Percentiles rank a stretch among this genome's conserved stretches.
These are phyloP conservation scores for Hamigera avellanea DNA, from an alignment of 495 filamentous ascomycete species.

Conservation along the genomic window DNA sequence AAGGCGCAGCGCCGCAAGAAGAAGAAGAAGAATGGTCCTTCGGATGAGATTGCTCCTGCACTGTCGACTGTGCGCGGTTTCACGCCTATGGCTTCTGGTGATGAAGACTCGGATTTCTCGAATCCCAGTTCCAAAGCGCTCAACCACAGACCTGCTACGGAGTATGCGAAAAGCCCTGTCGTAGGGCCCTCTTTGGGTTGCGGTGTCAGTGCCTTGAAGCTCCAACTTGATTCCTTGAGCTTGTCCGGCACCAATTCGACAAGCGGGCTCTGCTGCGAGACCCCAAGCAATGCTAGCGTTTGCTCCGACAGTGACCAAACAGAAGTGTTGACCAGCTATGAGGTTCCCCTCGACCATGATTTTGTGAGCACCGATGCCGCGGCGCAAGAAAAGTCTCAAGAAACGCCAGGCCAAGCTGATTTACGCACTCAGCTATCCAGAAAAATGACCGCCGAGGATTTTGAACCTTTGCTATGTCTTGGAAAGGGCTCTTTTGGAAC, in stretches of 20 bases:
- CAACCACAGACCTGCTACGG: slow-evolving; percentile 13
- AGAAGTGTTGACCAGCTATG: slow-evolving; percentile 63
- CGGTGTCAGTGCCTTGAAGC: slow-evolving; percentile 68
- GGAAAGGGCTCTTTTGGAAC: slow-evolving; percentile 95
- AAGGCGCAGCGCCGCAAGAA: slow-evolving; percentile 28
- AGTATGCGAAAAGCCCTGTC: slow-evolving; percentile 37
- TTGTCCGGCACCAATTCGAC: slow-evolving; percentile 31
- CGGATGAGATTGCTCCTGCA: slow-evolving; percentile 43
- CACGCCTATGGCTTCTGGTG: slow-evolving; percentile 72
- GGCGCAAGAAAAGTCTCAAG: slow-evolving; percentile 21
- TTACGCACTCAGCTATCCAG: slow-evolving; percentile 38
- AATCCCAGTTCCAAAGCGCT: slow-evolving; percentile 31
- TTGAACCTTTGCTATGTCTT: slow-evolving; percentile 84
- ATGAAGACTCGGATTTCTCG: slow-evolving; percentile 74
- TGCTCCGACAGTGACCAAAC: slow-evolving; percentile 46
- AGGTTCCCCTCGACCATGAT: slow-evolving; percentile 78
- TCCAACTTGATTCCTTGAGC: slow-evolving; percentile 60
- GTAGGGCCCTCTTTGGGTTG: slow-evolving; percentile 47
- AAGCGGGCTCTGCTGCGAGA: slow-evolving; percentile 28
- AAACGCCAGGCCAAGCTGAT: slow-evolving; percentile 11
- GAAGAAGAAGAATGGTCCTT: slow-evolving; percentile 38
- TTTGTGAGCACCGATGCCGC: slow-evolving; percentile 67
- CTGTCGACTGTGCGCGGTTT: slow-evolving; percentile 69
- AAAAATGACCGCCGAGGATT: slow-evolving; percentile 89
- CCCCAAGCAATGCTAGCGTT: slow-evolving; percentile 42